phyloP scores from a whole-genome alignment of 2,329 filamentous ascomycete genomes.

The Aspergillus niger region DNA sequence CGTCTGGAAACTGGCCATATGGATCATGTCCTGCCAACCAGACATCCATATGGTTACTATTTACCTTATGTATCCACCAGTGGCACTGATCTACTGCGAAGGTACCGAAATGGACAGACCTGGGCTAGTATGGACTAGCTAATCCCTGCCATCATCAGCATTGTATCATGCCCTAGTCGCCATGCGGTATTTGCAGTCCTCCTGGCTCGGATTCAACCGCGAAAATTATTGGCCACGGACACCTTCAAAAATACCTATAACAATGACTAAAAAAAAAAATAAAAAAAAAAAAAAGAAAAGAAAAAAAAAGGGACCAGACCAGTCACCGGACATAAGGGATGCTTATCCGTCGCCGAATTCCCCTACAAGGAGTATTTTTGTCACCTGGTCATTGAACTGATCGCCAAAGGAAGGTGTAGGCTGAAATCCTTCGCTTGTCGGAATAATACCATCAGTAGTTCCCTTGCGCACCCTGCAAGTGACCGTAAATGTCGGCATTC shows the following conservation, averaged over 20 bases:
- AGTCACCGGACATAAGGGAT: too few relatives aligned
- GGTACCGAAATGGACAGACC: not conserved
- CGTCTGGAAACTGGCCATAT: not conserved
- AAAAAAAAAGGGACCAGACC: too few relatives aligned
- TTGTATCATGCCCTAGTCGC: not conserved
- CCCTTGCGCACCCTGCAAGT: not conserved
- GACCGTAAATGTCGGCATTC: not conserved
- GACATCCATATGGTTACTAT: not conserved
- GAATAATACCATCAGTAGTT: too few relatives aligned
- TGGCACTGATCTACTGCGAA: not conserved
- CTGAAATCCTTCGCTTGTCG: too few relatives aligned
- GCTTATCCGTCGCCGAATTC: too few relatives aligned
- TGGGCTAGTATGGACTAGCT: not conserved
- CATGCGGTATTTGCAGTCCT: not conserved
- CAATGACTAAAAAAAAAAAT: not conserved
- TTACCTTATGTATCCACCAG: not conserved
- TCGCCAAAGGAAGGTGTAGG: too few relatives aligned
- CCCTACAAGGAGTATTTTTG: too few relatives aligned
- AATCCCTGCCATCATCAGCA: not conserved
- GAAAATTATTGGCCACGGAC: not conserved
- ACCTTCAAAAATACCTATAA: too few relatives aligned
- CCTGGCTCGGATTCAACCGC: not conserved
- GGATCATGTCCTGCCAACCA: not conserved
- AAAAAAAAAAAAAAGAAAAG: not conserved
- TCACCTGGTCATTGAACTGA: too few relatives aligned